Conservation (phyloP, 1,284 basidiomycete genomes). For the Crepidotus sp. region DNA sequence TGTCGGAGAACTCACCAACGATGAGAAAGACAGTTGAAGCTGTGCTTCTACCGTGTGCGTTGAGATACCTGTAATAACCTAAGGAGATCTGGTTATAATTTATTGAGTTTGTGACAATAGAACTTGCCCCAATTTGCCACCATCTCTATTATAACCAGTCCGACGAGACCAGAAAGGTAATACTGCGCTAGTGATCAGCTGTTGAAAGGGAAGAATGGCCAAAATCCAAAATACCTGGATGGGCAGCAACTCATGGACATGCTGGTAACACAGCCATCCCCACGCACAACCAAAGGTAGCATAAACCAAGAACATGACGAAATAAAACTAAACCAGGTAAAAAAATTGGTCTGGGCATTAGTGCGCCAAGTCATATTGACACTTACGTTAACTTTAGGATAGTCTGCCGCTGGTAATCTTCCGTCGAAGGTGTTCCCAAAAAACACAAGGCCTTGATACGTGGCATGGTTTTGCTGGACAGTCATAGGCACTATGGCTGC, state of each 20-base stretch:
- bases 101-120: not conserved
- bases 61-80: conserved; percentile 86
- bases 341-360: not conserved
- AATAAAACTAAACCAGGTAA: conserved; percentile 66
- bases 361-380: too few species aligned
- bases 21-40: conserved; percentile 78
- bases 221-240: conserved; percentile 54
- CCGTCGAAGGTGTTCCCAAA: conserved; percentile 90
- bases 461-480: conserved; percentile 57
- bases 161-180: conserved; percentile 89
- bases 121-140: conserved; percentile 73
- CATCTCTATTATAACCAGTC: conserved; percentile 91
- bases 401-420: conserved; percentile 86
- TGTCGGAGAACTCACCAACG: conserved; percentile 46
- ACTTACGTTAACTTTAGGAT: conserved; percentile 93
- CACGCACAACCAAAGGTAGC: conserved; percentile 60
- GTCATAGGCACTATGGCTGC: conserved; percentile 81
- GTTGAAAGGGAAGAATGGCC: not conserved
- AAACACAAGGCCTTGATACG: conserved; percentile 72
- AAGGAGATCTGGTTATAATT: conserved; percentile 4
- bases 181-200: conserved; percentile 42
- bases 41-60: conserved; percentile 74
- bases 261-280: conserved; percentile 79
- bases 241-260: conserved; percentile 77
- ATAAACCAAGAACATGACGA: conserved; percentile 76